Conservation (phyloP, 2,329 filamentous ascomycete species). For the Fusarium robinianum region DNA sequence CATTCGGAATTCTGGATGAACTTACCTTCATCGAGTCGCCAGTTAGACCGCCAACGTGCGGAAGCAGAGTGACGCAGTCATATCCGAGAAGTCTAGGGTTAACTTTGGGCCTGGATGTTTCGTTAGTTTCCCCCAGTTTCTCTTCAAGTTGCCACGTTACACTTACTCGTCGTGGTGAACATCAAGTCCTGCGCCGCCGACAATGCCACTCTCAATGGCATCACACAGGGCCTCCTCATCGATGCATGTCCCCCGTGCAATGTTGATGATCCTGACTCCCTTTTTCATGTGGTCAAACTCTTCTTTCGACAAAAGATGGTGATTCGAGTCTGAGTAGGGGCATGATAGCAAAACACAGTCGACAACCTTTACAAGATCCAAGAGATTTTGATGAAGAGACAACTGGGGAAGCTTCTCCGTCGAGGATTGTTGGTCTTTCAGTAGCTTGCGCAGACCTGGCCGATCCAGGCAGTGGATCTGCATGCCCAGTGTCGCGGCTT, state of each 20-base stretch:
- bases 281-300: background rate
- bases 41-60: constrained; percentile 1
- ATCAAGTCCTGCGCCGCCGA: background rate
- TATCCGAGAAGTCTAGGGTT: background rate
- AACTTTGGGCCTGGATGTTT: background rate
- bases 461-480: constrained; percentile 1
- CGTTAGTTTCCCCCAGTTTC: background rate
- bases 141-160: background rate
- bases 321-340: background rate
- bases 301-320: background rate
- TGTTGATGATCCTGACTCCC: background rate
- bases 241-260: constrained; percentile 2
- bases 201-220: background rate
- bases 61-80: constrained; percentile 1
- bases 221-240: background rate
- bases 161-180: constrained; percentile 6
- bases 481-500: background rate
- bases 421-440: background rate
- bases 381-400: background rate
- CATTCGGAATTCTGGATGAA: too few species aligned
- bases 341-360: constrained; percentile 2
- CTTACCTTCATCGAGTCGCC: constrained; percentile 1
- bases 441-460: background rate
- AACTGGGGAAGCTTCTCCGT: background rate
- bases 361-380: background rate